Conservation (phyloP, 23 red algal genomes). For the Cyanidium caldarium region DNA sequence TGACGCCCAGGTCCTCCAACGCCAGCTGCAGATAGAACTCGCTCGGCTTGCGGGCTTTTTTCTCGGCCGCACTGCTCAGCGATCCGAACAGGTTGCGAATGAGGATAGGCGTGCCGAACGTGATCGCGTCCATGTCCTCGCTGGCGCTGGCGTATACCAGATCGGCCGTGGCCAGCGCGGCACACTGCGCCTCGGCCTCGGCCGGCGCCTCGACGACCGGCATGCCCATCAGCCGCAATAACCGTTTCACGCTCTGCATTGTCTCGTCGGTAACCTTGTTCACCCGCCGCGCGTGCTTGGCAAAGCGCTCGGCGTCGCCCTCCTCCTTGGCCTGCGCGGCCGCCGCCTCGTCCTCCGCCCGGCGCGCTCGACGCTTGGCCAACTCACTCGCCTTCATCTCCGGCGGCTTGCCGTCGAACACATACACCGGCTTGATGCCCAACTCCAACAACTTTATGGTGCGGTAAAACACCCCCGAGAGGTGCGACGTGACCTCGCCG, state of each 20-base stretch:
- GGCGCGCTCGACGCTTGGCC: slow-evolving; percentile 42
- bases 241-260: slow-evolving; percentile 41
- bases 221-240: slow-evolving; percentile 72
- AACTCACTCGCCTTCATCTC: slow-evolving; percentile 78
- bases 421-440: slow-evolving; percentile 78
- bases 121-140: slow-evolving; percentile 98
- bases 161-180: slow-evolving; percentile 44
- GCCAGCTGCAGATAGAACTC: slow-evolving; percentile 52
- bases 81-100: slow-evolving; percentile 69
- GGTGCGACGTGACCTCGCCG: slow-evolving; percentile 78
- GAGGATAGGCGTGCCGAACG: slow-evolving; percentile 67
- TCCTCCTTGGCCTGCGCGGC: slow-evolving; percentile 72
- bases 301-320: slow-evolving; percentile 56
- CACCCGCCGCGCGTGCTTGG: slow-evolving; percentile 67
- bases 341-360: slow-evolving; percentile 39
- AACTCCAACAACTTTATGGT: slow-evolving; percentile 74
- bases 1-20: slow-evolving; percentile 49
- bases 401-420: slow-evolving; percentile 92
- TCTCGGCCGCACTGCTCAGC: slow-evolving; percentile 28
- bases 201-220: slow-evolving; percentile 84
- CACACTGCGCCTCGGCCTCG: slow-evolving; percentile 98
- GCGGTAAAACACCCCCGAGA: slow-evolving; percentile 86
- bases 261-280: slow-evolving; percentile 66
- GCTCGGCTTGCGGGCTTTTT: slow-evolving; percentile 65
- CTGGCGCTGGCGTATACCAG: slow-evolving; percentile 66